These are phyloP conservation scores for Russula sp. DNA, from an alignment of 768 basidiomycete species.

Conservation along the genomic window DNA sequence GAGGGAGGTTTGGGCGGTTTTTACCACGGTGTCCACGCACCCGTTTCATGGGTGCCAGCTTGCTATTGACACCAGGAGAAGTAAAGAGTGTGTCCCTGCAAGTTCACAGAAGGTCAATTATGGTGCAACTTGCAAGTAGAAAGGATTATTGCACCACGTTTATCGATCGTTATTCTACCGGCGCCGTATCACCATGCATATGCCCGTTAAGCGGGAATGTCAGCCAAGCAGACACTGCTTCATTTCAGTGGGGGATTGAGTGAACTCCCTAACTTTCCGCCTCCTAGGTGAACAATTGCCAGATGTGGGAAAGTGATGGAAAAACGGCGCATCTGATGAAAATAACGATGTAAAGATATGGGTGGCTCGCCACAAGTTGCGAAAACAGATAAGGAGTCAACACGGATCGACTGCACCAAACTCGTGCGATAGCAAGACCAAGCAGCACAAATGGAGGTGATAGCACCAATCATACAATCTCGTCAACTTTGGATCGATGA, in stretches of 20 bases:
- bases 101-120: background rate
- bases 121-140: background rate
- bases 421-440: conserved; percentile 2
- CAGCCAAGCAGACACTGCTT: background rate
- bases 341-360: background rate
- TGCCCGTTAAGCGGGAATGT: background rate
- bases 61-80: background rate
- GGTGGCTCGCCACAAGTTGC: background rate
- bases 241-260: background rate
- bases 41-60: background rate
- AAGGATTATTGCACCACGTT: background rate
- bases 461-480: conserved; percentile 32
- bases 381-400: background rate
- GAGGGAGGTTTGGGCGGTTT: background rate
- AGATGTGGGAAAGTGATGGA: background rate
- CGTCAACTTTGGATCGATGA: conserved; percentile 49
- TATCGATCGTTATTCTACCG: background rate
- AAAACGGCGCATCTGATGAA: background rate
- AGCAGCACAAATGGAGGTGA: background rate
- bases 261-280: background rate
- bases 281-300: background rate
- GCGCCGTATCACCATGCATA: background rate
- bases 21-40: background rate
- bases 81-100: background rate
- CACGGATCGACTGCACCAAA: background rate